Evolutionary conservation across 2,329 filamentous ascomycete species (phyloP), one percentile per base, ranked within the genome.

Genomic region (Fonsecaea pedrosoi): DNA sequence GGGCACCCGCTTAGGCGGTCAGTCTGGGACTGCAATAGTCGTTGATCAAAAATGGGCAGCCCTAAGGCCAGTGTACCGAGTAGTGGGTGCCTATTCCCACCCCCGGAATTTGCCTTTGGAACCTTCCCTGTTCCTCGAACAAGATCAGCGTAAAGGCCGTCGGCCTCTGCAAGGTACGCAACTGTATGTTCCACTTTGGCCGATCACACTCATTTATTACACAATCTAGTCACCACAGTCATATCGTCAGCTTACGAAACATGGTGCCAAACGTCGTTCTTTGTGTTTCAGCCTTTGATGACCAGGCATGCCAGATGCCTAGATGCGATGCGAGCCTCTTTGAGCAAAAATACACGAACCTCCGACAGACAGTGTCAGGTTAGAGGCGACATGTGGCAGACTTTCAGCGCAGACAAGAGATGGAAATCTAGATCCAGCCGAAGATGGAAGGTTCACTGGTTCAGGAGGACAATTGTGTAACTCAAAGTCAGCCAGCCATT

Each of bases 401-500:
- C 45, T 50, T 25, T 10, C 30, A 32, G 45, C 12, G 18, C 7
- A 42, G 60, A 42, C n/a, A 48, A 55, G 48, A 54, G 34, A 50
- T 30, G 21, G 15, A 25, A 45, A 38, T 45, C 62, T 48, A 65
- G 62, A 60, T 54, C 48, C 18, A 18, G 25, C 9, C 32, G n/a
- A 25, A 34, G 42, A 21, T 32, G 21, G 21, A 42, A 18, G 57
- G 10, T 13, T 34, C 54, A 10, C 18, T 35, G 40, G 34, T 38
- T 48, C 37, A 63, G 30, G 35, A 58, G 13, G 10, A 54, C 40
- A 42, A 64, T 34, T 58, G 61, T 64, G 54, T 54, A 54, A 58
- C 61, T 7, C 56, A 38, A 34, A 57, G 38, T 54, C 61, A 58
- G 61, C 61, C 61, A 59, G 35, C 57, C 42, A 30, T 21, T 15